Percentiles rank a stretch among this genome's conserved stretches.
Conservation (phyloP, 2,329 filamentous ascomycete species). For the Ceratocystis lukuohia region DNA sequence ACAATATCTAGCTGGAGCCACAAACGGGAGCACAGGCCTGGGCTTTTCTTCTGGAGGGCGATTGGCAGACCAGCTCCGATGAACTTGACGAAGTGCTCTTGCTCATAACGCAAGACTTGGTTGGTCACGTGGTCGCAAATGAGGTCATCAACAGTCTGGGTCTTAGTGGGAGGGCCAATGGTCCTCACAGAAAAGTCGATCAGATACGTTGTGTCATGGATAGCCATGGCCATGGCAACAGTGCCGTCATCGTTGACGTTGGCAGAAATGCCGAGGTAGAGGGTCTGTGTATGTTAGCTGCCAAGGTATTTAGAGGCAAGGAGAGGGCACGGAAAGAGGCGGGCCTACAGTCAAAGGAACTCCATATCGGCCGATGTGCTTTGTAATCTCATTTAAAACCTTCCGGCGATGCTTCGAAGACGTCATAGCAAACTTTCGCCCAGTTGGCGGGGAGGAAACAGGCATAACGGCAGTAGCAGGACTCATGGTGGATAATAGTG, state of each 20-base stretch:
- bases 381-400: constrained; percentile 34
- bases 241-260: constrained; percentile 37
- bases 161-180: constrained; percentile 34
- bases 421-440: constrained; percentile 33
- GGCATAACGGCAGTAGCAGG: neutral
- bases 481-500: neutral
- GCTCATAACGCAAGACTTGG: constrained; percentile 45
- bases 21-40: constrained; percentile 52
- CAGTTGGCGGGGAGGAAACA: neutral
- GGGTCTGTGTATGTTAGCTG: constrained; percentile 29
- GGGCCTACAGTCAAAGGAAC: constrained; percentile 34
- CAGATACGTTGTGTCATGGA: constrained; percentile 62
- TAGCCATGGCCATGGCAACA: constrained; percentile 50
- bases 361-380: constrained; percentile 33
- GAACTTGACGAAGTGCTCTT: constrained; percentile 57
- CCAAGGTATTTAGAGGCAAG: neutral
- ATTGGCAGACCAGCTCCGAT: constrained; percentile 58
- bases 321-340: neutral
- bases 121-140: constrained; percentile 48
- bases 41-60: constrained; percentile 45
- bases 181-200: constrained; percentile 56
- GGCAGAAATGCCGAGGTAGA: constrained; percentile 51
- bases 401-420: constrained; percentile 35
- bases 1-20: constrained; percentile 69
- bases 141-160: constrained; percentile 31